Evolutionary conservation across 352 stramenopile genomes (phyloP).

Genomic region (Hyaloperonospora arabidopsidis): DNA sequence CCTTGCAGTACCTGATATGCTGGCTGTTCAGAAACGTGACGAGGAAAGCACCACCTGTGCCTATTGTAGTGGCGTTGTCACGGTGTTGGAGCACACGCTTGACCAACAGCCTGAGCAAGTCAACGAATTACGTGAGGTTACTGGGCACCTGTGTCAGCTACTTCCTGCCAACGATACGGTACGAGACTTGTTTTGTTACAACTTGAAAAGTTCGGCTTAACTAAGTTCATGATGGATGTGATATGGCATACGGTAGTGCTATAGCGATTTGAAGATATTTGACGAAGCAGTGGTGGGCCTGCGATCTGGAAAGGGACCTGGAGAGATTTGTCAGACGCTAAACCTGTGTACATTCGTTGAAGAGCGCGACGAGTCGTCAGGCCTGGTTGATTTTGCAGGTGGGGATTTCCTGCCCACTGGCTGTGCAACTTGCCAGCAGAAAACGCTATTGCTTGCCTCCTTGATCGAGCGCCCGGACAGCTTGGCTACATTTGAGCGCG

Average conservation of each 20-base stretch:
- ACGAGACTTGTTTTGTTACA: not conserved
- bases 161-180: slow-evolving; percentile 57
- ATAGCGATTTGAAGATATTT: slow-evolving; percentile 61
- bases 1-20: slow-evolving; percentile 12
- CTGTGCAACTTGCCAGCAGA: slow-evolving; percentile 54
- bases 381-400: slow-evolving; percentile 41
- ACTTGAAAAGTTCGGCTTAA: not conserved
- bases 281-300: slow-evolving; percentile 42
- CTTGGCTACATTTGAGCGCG: slow-evolving; percentile 38
- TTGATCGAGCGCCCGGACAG: slow-evolving; percentile 39
- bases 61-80: slow-evolving; percentile 60
- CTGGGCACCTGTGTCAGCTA: slow-evolving; percentile 58
- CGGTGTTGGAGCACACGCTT: slow-evolving; percentile 50
- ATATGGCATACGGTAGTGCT: slow-evolving; percentile 33
- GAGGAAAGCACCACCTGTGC: slow-evolving; percentile 39
- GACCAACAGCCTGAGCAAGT: slow-evolving; percentile 52
- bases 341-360: slow-evolving; percentile 37
- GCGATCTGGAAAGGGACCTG: slow-evolving; percentile 48
- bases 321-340: slow-evolving; percentile 46
- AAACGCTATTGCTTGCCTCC: slow-evolving; percentile 45
- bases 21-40: slow-evolving; percentile 3
- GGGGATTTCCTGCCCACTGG: slow-evolving; percentile 29
- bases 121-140: slow-evolving; percentile 49
- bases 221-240: not conserved
- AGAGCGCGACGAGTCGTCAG: slow-evolving; percentile 12